These are phyloP conservation scores for Entonaema liquescens DNA, from an alignment of 495 filamentous ascomycete genomes.

Conservation along the genomic window DNA sequence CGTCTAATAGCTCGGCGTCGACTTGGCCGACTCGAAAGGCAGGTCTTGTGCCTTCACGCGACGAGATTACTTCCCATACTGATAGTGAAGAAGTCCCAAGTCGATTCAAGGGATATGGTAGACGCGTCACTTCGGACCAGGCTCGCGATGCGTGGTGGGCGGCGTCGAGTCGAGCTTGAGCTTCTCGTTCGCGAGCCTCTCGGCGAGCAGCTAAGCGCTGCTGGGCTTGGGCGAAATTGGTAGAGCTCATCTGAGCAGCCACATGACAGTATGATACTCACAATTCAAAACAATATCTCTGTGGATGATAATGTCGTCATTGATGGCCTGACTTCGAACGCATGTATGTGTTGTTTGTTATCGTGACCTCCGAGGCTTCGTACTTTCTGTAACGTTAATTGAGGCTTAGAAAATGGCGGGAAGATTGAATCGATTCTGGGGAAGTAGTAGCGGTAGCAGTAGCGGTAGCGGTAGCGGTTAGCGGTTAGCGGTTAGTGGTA, in stretches of 20 bases:
- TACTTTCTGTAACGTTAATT: constrained; percentile 33
- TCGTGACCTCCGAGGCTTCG: not conserved
- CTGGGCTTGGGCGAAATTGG: constrained; percentile 86
- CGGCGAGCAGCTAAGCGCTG: constrained; percentile 82
- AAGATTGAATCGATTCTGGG: constrained; percentile 9
- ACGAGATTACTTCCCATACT: constrained; percentile 74
- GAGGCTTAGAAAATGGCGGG: constrained; percentile 37
- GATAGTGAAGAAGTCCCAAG: constrained; percentile 65
- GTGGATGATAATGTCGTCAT: constrained; percentile 11
- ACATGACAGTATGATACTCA: constrained; percentile 21
- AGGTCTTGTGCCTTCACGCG: constrained; percentile 80
- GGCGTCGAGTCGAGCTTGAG: constrained; percentile 63
- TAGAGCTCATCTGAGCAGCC: constrained; percentile 67
- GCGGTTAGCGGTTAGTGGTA: too few relatives aligned
- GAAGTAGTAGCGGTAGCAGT: not conserved
- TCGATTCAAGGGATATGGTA: constrained; percentile 71
- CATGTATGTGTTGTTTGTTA: constrained; percentile 1
- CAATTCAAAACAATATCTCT: not conserved
- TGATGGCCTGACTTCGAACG: constrained; percentile 18
- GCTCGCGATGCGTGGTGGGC: constrained; percentile 67
- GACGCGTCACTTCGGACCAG: constrained; percentile 61
- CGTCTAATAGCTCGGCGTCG: constrained; percentile 93
- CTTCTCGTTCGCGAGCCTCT: constrained; percentile 70
- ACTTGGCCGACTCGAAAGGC: constrained; percentile 96
- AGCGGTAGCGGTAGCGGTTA: too few relatives aligned